phyloP scores from a whole-genome alignment of 164 flowering plant species.

The Platanus orientalis region DNA sequence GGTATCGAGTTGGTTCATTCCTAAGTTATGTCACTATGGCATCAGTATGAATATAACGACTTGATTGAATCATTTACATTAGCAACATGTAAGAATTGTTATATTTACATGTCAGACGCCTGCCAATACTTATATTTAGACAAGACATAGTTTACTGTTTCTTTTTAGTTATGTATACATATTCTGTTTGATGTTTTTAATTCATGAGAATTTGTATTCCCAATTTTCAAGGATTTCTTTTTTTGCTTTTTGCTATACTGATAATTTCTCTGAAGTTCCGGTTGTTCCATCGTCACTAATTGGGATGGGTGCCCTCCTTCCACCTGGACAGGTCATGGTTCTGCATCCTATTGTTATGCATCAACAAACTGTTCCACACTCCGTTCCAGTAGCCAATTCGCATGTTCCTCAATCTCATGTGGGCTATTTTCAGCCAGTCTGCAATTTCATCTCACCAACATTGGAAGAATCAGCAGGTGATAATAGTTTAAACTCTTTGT shows the following conservation, averaged over 20 bases:
- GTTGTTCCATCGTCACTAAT: slow-evolving; percentile 57
- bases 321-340: slow-evolving; percentile 73
- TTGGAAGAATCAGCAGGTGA: slow-evolving; percentile 76
- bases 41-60: no score
- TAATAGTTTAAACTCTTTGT: background rate
- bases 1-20: no score
- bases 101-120: no score
- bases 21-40: no score
- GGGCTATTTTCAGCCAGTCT: slow-evolving; percentile 57
- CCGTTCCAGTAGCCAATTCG: slow-evolving; percentile 32
- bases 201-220: background rate
- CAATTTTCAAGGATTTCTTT: background rate
- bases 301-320: slow-evolving; percentile 66
- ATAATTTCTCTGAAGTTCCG: slow-evolving; percentile 56
- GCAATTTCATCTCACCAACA: slow-evolving; percentile 55
- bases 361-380: slow-evolving; percentile 60
- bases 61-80: no score
- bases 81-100: no score
- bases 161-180: no score
- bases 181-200: background rate
- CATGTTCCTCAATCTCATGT: slow-evolving; percentile 54
- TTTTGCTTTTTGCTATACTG: slow-evolving; percentile 31
- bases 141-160: no score
- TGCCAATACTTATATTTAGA: no score
- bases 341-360: slow-evolving; percentile 77